A percentile compares a stretch with the other conserved stretches of the same genome.
Evolutionary conservation across 2,329 filamentous ascomycete genomes (phyloP).

Genomic region (Colletotrichum liaoningense): DNA sequence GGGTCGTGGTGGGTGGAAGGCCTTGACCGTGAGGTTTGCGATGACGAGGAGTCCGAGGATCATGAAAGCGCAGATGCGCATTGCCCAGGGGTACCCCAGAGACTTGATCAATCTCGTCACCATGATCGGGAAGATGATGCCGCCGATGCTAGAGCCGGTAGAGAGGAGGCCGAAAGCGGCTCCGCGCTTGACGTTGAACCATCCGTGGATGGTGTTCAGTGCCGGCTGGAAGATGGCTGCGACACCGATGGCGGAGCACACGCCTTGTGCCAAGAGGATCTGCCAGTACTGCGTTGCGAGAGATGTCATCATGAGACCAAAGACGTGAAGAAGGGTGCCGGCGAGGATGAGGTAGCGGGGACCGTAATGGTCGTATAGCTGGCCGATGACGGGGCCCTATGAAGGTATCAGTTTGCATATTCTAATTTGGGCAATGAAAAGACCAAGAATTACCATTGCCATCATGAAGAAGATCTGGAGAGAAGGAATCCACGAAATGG

Average conservation of each 20-base stretch:
- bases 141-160: conserved; percentile 51
- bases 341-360: conserved; percentile 64
- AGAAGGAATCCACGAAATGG: conserved; percentile 72
- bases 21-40: conserved; percentile 46
- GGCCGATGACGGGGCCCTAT: conserved; percentile 70
- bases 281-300: conserved; percentile 57
- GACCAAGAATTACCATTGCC: conserved; percentile 49
- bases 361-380: conserved; percentile 71
- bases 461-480: conserved; percentile 68
- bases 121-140: conserved; percentile 55
- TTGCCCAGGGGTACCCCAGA: conserved; percentile 53
- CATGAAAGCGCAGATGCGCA: conserved; percentile 52
- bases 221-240: conserved; percentile 48
- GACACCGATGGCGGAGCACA: conserved; percentile 51
- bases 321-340: conserved; percentile 67
- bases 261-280: conserved; percentile 51
- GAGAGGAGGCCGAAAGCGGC: conserved; percentile 49
- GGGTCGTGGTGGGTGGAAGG: conserved; percentile 40
- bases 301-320: conserved; percentile 73
- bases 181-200: conserved; percentile 49
- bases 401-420: conserved; percentile 10
- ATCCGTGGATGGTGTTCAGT: conserved; percentile 45
- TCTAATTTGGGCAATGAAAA: not conserved
- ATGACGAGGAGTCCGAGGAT: conserved; percentile 47
- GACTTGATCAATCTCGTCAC: conserved; percentile 46